Evolutionary conservation across 2,329 filamentous ascomycete genomes (phyloP).

Genomic region (Fusarium haematococcum): DNA sequence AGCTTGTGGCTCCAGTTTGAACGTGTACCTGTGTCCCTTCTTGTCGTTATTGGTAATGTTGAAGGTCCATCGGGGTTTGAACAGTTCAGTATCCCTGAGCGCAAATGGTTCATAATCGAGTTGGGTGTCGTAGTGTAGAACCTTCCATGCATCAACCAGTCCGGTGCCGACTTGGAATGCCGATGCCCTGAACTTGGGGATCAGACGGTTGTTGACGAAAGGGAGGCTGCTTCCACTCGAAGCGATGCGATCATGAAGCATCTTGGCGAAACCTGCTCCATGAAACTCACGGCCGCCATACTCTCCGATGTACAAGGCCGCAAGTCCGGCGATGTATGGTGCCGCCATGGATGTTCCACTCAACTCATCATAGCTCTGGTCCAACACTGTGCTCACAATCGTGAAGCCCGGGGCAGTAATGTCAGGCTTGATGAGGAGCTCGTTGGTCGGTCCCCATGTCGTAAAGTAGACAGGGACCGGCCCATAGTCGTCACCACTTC

Average conservation of each 20-base stretch:
- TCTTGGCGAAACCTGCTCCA: slow-evolving; percentile 50
- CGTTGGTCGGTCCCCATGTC: slow-evolving; percentile 65
- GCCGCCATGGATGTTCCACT: slow-evolving; percentile 69
- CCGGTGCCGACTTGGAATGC: slow-evolving; percentile 60
- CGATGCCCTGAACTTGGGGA: slow-evolving; percentile 44
- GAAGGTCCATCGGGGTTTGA: slow-evolving; percentile 50
- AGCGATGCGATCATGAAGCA: slow-evolving; percentile 50
- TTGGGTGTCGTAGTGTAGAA: slow-evolving; percentile 54
- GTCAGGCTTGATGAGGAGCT: slow-evolving; percentile 63
- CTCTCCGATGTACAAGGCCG: slow-evolving; percentile 58
- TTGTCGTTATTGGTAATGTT: slow-evolving; percentile 59
- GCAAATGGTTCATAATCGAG: slow-evolving; percentile 57
- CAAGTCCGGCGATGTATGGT: slow-evolving; percentile 65
- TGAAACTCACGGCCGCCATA: slow-evolving; percentile 55
- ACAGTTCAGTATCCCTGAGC: slow-evolving; percentile 62
- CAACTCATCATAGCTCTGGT: slow-evolving; percentile 57
- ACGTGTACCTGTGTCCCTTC: slow-evolving; percentile 54
- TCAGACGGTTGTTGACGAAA: slow-evolving; percentile 43
- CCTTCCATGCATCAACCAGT: slow-evolving; percentile 59
- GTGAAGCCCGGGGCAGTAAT: slow-evolving; percentile 61
- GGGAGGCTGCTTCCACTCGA: slow-evolving; percentile 49
- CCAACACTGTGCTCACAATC: slow-evolving; percentile 62
- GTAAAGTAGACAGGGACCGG: slow-evolving; percentile 59
- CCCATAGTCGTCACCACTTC: slow-evolving; percentile 38
- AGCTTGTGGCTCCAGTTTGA: slow-evolving; percentile 55